Conservation (phyloP, 768 basidiomycete species). For the Suillus subluteus region DNA sequence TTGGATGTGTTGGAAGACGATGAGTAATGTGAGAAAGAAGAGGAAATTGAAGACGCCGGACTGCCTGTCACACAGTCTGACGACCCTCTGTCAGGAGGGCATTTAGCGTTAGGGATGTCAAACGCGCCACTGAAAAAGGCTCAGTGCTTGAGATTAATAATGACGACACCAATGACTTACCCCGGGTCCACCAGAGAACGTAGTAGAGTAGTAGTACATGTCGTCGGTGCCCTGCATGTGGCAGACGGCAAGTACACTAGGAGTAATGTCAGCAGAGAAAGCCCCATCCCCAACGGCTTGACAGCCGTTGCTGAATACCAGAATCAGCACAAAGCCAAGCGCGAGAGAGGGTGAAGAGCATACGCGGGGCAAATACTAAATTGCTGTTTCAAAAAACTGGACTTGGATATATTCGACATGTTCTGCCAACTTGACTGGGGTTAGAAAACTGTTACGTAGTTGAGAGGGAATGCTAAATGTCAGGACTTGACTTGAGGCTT, state of each 20-base stretch:
- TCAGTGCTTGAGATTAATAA: slow-evolving; percentile 15
- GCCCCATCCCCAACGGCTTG: slow-evolving; percentile 98
- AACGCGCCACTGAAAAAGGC: slow-evolving; percentile 81
- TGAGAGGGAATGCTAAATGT: background rate
- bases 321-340: slow-evolving; percentile 20
- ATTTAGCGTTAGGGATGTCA: slow-evolving; percentile 90
- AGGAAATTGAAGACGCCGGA: slow-evolving; percentile 66
- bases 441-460: slow-evolving; percentile 4
- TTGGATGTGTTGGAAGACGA: slow-evolving; percentile 30
- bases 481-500: background rate
- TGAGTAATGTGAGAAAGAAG: slow-evolving; percentile 38
- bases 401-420: slow-evolving; percentile 77
- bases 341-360: slow-evolving; percentile 24
- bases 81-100: slow-evolving; percentile 97
- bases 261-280: slow-evolving; percentile 73
- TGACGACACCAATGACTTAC: slow-evolving; percentile 44
- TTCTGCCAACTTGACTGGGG: slow-evolving; percentile 78
- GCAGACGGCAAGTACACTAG: slow-evolving; percentile 85
- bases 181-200: slow-evolving; percentile 93
- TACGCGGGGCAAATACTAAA: slow-evolving; percentile 97
- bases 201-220: slow-evolving; percentile 91
- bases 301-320: slow-evolving; percentile 80
- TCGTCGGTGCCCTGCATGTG: slow-evolving; percentile 79
- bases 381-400: slow-evolving; percentile 73
- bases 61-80: slow-evolving; percentile 94